Percentiles rank a stretch among this genome's conserved stretches.
Conservation (phyloP, 1,284 basidiomycete species). For the Ustilago bromivora region DNA sequence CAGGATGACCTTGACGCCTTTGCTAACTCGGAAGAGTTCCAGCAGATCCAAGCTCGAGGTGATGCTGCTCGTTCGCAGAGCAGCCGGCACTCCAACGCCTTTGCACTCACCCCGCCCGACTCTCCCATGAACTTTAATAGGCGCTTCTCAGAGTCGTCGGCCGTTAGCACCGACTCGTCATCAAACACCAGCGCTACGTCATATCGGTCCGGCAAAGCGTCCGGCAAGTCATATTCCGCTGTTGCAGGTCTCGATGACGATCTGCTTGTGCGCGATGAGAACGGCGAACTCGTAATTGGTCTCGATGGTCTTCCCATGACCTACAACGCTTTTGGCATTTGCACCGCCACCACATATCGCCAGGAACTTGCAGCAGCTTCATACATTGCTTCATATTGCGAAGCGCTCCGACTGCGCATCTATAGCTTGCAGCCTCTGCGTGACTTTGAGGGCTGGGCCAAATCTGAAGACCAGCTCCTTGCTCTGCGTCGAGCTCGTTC, state of each 20-base stretch:
- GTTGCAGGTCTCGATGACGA: constrained; percentile 32
- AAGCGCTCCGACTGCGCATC: constrained; percentile 57
- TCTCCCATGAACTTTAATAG: constrained; percentile 38
- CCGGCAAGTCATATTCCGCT: constrained; percentile 7
- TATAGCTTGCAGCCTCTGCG: constrained; percentile 70
- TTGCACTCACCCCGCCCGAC: constrained; percentile 48
- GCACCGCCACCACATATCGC: constrained; percentile 37
- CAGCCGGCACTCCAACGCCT: background rate
- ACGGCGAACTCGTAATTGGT: constrained; percentile 74
- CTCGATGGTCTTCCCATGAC: constrained; percentile 45
- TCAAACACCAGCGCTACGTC: constrained; percentile 23
- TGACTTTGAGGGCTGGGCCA: constrained; percentile 68
- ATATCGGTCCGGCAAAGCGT: constrained; percentile 26
- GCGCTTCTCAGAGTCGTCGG: constrained; percentile 19
- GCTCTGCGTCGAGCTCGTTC: constrained; percentile 38
- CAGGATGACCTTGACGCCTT: constrained; percentile 68
- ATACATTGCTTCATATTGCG: constrained; percentile 57
- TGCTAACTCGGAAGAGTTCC: constrained; percentile 56
- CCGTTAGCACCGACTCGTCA: constrained; percentile 14
- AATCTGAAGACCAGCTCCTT: constrained; percentile 27
- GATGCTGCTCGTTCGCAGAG: constrained; percentile 7
- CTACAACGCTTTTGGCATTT: constrained; percentile 52
- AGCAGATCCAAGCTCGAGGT: constrained; percentile 25
- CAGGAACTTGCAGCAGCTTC: constrained; percentile 61
- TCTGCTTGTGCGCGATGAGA: constrained; percentile 73